These are phyloP conservation scores for Stachybotrys elegans DNA, from an alignment of 2,329 filamentous ascomycete species.

Conservation along the genomic window DNA sequence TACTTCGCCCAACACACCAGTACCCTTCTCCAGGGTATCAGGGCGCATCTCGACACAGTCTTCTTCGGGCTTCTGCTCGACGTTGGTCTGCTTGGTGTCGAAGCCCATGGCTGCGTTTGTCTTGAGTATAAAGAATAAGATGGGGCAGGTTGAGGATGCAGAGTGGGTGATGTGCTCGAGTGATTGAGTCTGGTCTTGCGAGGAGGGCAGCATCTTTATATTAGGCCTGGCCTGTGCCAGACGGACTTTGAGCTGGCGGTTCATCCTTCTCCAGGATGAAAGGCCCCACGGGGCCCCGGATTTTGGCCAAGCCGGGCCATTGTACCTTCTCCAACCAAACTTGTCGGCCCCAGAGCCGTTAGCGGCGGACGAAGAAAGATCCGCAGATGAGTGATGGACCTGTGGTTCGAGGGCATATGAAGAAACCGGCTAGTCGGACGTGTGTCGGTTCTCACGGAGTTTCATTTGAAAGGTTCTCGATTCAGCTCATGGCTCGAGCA, in stretches of 20 bases:
- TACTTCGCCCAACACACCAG: slow-evolving; percentile 13
- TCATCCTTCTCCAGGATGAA: background rate
- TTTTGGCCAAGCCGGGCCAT: slow-evolving; percentile 10
- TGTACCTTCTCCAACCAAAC: slow-evolving; percentile 2
- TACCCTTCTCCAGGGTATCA: slow-evolving; percentile 13
- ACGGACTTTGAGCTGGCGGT: background rate
- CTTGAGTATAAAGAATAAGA: background rate
- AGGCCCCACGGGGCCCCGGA: slow-evolving; percentile 11
- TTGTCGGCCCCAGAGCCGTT: slow-evolving; percentile 4
- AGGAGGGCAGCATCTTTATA: background rate
- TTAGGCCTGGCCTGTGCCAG: background rate
- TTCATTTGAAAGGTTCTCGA: background rate
- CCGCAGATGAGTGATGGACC: slow-evolving; percentile 1
- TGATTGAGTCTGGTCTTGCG: background rate
- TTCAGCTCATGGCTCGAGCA: background rate
- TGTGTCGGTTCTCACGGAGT: background rate
- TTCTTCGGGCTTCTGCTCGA: slow-evolving; percentile 18
- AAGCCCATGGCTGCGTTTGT: background rate
- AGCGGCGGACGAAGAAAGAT: slow-evolving; percentile 11
- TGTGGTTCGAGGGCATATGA: background rate
- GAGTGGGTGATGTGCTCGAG: background rate
- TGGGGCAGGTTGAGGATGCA: background rate
- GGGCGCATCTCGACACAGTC: slow-evolving; percentile 16
- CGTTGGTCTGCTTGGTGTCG: slow-evolving; percentile 7
- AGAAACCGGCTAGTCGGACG: background rate